Evolutionary conservation across 2,329 filamentous ascomycete genomes (phyloP), one percentile per base, ranked within the genome.

Genomic region (Colletotrichum sp.): DNA sequence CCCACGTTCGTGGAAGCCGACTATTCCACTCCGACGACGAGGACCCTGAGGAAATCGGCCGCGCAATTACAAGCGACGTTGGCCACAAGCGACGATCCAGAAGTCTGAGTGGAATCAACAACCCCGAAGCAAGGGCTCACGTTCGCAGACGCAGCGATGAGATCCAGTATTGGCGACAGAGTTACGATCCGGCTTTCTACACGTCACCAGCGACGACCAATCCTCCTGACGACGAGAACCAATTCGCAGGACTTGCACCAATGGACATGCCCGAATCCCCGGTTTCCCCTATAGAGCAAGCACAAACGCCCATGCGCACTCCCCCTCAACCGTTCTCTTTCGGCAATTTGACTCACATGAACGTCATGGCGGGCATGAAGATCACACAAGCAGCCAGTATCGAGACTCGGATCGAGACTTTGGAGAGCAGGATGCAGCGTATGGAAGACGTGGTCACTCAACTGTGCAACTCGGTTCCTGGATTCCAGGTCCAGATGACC

Each of bases 111-210:
- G 25, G 75, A 27, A 65, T 76, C 18, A 75, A 70, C 22, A 74
- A 70, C n/a, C 39, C 43, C 15, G 74, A 66, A 12, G 27, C 34
- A n/a, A 61, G 76, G 13, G 27, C 74, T 6, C 74, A 74, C 48
- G 52, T 74, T 6, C 87, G 91, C 58, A 88, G 91, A 43, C 88
- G 91, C 34, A 93, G 91, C 79, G 91, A 92, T 71, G 92, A 93
- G 81, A 92, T 93, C 52, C 88, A 90, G 15, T 91, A 91, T 79
- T 93, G 91, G 91, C 87, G 92, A 75, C 89, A 91, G 79, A 93
- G 91, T 76, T 91, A 91, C 77, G 89, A 88, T 61, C 87, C 86
- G 36, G 1, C 87, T 86, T 2, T 84, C 89, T 66, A 80, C 70
- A 36, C 70, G 22, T 91, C 90, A 8, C 89, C 90, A 0, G 82